phyloP scores from a whole-genome alignment of 345 rosid genomes.

The Stellera chamaejasme region DNA sequence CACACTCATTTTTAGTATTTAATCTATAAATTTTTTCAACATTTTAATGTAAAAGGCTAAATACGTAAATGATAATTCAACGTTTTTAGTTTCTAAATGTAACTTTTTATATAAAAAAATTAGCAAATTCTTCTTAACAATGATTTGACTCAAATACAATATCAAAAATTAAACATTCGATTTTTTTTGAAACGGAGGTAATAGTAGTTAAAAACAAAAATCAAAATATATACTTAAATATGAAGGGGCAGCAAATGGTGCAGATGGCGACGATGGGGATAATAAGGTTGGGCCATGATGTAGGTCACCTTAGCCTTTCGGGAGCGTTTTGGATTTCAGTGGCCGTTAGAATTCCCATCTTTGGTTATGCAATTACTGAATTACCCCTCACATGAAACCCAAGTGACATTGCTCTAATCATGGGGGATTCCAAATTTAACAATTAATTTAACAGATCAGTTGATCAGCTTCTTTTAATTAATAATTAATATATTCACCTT shows the following conservation, averaged over 20 bases:
- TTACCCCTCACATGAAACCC: constrained; percentile 27
- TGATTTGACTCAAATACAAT: too few relatives aligned
- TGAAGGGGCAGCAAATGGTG: constrained; percentile 30
- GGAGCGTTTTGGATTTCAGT: constrained; percentile 41
- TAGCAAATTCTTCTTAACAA: too few relatives aligned
- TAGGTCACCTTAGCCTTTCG: constrained; percentile 35
- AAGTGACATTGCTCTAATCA: constrained; percentile 21
- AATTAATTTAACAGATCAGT: constrained; percentile 2
- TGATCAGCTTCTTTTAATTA: not conserved
- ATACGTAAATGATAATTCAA: too few relatives aligned
- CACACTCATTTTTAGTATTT: too few relatives aligned
- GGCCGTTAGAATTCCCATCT: constrained; percentile 28
- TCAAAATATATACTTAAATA: constrained; percentile 12
- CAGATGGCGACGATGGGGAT: constrained; percentile 62
- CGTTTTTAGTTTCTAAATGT: too few relatives aligned
- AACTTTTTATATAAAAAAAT: too few relatives aligned
- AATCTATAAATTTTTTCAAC: too few relatives aligned
- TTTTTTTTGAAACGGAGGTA: not conserved
- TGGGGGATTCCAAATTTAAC: constrained; percentile 7
- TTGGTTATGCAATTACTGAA: constrained; percentile 17
- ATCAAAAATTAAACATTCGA: too few relatives aligned
- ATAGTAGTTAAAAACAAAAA: not conserved
- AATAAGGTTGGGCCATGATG: constrained; percentile 26
- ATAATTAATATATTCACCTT: not conserved
- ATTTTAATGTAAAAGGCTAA: too few relatives aligned